These are phyloP conservation scores for Pleoardoris graminearum DNA, from an alignment of 2,329 filamentous ascomycete species.

Conservation along the genomic window DNA sequence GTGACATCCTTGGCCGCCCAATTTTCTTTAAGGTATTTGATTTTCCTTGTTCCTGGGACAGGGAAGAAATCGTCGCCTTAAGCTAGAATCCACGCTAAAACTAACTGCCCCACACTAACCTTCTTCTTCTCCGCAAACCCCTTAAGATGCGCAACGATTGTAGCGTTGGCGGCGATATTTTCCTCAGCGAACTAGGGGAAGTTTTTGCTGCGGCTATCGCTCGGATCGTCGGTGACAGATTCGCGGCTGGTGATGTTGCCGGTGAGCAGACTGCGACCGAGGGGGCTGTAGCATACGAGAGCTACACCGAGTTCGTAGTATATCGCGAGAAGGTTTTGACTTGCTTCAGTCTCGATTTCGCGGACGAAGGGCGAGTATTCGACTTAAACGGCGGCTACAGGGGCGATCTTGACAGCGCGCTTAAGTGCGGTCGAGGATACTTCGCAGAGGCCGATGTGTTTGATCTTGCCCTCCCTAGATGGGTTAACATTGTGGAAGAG, in stretches of 20 bases:
- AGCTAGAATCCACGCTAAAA: slow-evolving; percentile 38
- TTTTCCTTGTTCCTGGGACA: slow-evolving; percentile 51
- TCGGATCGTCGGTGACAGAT: neutral
- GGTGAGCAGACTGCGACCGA: slow-evolving; percentile 26
- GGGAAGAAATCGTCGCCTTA: slow-evolving; percentile 57
- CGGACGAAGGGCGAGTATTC: slow-evolving; percentile 53
- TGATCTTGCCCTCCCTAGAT: slow-evolving; percentile 48
- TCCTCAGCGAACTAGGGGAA: slow-evolving; percentile 46
- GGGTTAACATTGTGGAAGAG: neutral
- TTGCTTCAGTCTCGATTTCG: slow-evolving; percentile 44
- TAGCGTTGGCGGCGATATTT: slow-evolving; percentile 28
- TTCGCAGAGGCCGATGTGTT: slow-evolving; percentile 48
- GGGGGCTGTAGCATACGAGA: slow-evolving; percentile 33
- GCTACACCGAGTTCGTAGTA: slow-evolving; percentile 44
- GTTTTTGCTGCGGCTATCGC: slow-evolving; percentile 6
- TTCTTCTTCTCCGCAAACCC: slow-evolving; percentile 49
- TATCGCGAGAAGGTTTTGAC: slow-evolving; percentile 29
- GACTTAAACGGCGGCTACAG: slow-evolving; percentile 50
- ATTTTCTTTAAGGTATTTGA: slow-evolving; percentile 24
- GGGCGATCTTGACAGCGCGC: slow-evolving; percentile 49
- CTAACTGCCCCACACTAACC: slow-evolving; percentile 60
- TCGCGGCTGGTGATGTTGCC: neutral
- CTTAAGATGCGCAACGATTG: slow-evolving; percentile 27
- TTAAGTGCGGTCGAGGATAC: slow-evolving; percentile 48
- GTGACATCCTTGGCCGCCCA: slow-evolving; percentile 11